A percentile compares a stretch with the other conserved stretches of the same genome.
phyloP scores from a whole-genome alignment of 495 filamentous ascomycete genomes.

The Bathelium albidoporum region DNA sequence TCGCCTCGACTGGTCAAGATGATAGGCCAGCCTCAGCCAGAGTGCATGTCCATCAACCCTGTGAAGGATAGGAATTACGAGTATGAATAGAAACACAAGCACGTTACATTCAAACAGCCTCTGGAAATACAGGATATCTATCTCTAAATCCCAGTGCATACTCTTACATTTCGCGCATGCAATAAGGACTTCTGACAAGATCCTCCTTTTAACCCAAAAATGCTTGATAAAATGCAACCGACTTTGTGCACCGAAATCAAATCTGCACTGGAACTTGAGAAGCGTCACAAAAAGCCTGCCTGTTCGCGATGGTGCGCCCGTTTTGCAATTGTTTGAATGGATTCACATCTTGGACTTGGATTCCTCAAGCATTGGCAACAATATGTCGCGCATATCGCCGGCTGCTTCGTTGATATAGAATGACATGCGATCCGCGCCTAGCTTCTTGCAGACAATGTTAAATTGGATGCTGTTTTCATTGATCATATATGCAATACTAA shows the following conservation, averaged over 20 bases:
- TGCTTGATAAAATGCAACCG: background rate
- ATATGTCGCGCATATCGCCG: constrained; percentile 75
- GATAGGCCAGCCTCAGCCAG: too few species aligned
- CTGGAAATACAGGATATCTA: background rate
- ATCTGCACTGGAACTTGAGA: too few species aligned
- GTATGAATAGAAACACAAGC: background rate
- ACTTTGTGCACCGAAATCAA: too few species aligned
- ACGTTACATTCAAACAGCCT: background rate
- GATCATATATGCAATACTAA: constrained; percentile 95
- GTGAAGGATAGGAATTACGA: too few species aligned
- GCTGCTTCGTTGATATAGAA: constrained; percentile 92
- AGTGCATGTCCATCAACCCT: too few species aligned
- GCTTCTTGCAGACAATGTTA: constrained; percentile 91
- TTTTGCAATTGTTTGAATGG: background rate
- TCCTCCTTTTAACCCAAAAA: background rate
- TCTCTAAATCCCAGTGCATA: background rate
- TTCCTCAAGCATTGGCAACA: constrained; percentile 69
- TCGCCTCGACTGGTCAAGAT: too few species aligned
- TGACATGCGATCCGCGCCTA: constrained; percentile 86
- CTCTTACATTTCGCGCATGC: background rate
- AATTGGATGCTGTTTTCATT: constrained; percentile 98
- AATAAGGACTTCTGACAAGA: background rate
- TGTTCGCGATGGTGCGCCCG: too few species aligned
- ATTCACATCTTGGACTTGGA: constrained; percentile 83
- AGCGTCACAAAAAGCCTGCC: too few species aligned